These are phyloP conservation scores for Phytophthora agathidicida DNA, from an alignment of 352 stramenopile genomes.

Conservation along the genomic window DNA sequence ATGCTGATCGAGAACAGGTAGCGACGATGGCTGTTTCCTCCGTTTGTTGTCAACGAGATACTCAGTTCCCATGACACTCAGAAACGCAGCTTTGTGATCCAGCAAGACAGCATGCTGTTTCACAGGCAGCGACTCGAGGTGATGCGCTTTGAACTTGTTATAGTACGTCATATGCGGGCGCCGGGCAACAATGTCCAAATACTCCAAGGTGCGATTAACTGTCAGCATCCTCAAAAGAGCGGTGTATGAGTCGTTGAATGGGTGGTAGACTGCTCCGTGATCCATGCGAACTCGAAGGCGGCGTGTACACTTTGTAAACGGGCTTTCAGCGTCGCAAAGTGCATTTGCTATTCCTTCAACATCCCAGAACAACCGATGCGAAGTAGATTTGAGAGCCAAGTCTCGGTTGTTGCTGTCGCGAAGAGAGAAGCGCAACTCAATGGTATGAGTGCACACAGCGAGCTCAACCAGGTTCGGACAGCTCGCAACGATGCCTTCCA, in stretches of 20 bases:
- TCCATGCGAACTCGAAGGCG: constrained; percentile 29
- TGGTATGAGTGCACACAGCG: constrained; percentile 23
- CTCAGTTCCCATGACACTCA: constrained; percentile 21
- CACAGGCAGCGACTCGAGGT: constrained; percentile 21
- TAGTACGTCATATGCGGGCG: constrained; percentile 18
- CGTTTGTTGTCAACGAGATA: constrained; percentile 15
- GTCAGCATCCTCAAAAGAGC: constrained; percentile 19
- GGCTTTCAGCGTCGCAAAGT: constrained; percentile 21
- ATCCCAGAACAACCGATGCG: constrained; percentile 5
- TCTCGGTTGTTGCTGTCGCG: constrained; percentile 24
- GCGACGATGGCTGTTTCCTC: constrained; percentile 1
- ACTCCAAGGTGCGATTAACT: constrained; percentile 25
- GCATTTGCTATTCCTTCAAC: constrained; percentile 8
- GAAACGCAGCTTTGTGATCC: constrained; percentile 23
- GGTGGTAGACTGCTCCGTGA: background rate
- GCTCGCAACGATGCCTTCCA: constrained; percentile 28
- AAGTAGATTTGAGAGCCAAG: constrained; percentile 8
- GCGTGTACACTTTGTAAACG: constrained; percentile 21
- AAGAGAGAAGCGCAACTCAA: constrained; percentile 27
- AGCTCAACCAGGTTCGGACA: constrained; percentile 29
- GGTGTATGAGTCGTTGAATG: constrained; percentile 11
- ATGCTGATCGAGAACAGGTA: constrained; percentile 23
- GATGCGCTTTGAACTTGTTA: constrained; percentile 25
- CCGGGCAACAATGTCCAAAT: constrained; percentile 26
- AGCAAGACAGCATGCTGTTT: constrained; percentile 1